Base-by-base conservation (phyloP, 768 basidiomycete species). In the Termitomyces sp. region DNA sequence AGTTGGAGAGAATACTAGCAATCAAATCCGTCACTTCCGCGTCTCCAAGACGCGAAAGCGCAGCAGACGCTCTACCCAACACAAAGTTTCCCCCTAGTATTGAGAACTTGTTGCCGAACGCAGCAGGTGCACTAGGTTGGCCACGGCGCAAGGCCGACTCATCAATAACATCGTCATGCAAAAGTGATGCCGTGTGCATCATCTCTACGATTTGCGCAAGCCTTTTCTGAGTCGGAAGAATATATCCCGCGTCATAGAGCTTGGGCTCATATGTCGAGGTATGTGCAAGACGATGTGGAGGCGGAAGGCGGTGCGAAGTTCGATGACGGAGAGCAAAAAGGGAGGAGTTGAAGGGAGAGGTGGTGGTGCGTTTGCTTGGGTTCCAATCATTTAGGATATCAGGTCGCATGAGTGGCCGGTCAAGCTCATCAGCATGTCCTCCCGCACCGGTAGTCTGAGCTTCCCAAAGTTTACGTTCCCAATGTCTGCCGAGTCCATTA, bases 101-200 rank as follows among this genome's bases (percentile, higher is more conserved):
- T 16, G 93, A 84, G 6, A 94, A 81, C 71, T 96, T 96, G 78
- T 91, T 94, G 12, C 92, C 92, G 70, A 94, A 96, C 1, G 86
- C 83, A 20, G 84, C 80, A 0, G 94, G 96, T 0, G 92, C 92
- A 22, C 90, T 92, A 1, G 91, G 84, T 0, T 82, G 83, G 1
- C 88, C 87, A 0, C 96, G 82, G 7, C 95, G 87, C 7, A 93
- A 83, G 8, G 87, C 79, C 0, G 94, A 91, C 65, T 77, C 79
- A 79, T 97, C 96, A 62, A 96, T 90, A 48, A 97, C 96, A 70
- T 98, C 95, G 81, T 97, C 96, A 69, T 98, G 95, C 8, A 98
- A 75, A n/a, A 97, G 81, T 7, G 93, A 95, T 2, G 95, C 96
- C 33, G 96, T 94, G 68, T 98, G 96, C 63, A 98, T 91, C 92